A percentile compares a stretch with the other conserved stretches of the same genome.
These are phyloP conservation scores for Aspergillus fischeri DNA, from an alignment of 2,329 filamentous ascomycete species.

Conservation along the genomic window DNA sequence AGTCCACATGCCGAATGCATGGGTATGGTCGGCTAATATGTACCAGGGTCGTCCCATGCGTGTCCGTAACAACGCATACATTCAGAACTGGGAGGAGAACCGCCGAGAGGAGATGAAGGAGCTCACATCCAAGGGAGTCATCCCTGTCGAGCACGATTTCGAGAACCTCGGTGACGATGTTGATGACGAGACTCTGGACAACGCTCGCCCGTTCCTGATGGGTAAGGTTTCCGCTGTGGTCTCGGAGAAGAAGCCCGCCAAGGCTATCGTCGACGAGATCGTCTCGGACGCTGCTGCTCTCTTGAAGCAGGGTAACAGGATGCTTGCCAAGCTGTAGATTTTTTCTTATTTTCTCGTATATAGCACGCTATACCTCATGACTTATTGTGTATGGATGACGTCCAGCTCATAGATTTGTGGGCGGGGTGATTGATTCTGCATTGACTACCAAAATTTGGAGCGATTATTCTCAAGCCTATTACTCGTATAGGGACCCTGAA, in stretches of 20 bases:
- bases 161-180: conserved; percentile 72
- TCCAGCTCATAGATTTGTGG: not conserved
- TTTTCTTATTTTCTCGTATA: conserved; percentile 8
- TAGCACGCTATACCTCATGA: conserved; percentile 1
- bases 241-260: conserved; percentile 86
- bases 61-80: conserved; percentile 90
- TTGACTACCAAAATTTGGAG: not conserved
- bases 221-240: conserved; percentile 93
- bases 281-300: conserved; percentile 72
- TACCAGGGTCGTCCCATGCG: conserved; percentile 75
- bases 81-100: conserved; percentile 93
- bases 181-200: conserved; percentile 84
- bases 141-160: conserved; percentile 91
- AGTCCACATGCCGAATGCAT: conserved; percentile 7
- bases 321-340: conserved; percentile 65
- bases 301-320: conserved; percentile 64
- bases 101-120: conserved; percentile 86
- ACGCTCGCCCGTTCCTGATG: conserved; percentile 89
- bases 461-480: not conserved
- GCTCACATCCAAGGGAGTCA: conserved; percentile 79
- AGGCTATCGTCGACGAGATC: conserved; percentile 91
- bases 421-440: not conserved
- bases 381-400: not conserved
- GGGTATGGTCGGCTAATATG: conserved; percentile 11
- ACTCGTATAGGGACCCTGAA: not conserved